Evolutionary conservation across 2,329 filamentous ascomycete species (phyloP).

Genomic region (Penicillium sp.): DNA sequence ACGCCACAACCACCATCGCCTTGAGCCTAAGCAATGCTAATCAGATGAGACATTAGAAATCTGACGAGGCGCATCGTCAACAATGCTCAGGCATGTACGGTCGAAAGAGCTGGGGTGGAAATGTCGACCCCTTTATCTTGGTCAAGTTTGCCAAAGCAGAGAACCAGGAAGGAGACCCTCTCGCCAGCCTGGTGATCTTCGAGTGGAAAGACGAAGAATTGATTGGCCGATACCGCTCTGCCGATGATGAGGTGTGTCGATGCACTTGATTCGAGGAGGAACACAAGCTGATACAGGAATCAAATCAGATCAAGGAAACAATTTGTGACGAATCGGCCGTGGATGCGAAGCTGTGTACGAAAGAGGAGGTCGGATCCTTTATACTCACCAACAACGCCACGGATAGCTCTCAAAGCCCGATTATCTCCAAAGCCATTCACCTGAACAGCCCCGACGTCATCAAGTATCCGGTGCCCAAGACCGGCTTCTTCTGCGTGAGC

Average conservation of each 20-base stretch:
- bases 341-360: constrained; percentile 63
- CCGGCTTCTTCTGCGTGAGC: constrained; percentile 92
- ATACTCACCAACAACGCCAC: constrained; percentile 72
- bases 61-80: constrained; percentile 70
- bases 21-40: not conserved
- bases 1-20: constrained; percentile 8
- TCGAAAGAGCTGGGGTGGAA: constrained; percentile 78
- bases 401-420: constrained; percentile 61
- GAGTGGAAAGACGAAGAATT: constrained; percentile 83
- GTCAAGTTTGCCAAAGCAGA: constrained; percentile 66
- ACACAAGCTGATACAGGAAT: constrained; percentile 26
- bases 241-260: constrained; percentile 49
- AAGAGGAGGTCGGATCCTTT: constrained; percentile 75
- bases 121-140: constrained; percentile 80
- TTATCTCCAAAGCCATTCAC: constrained; percentile 75
- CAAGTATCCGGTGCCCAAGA: constrained; percentile 80
- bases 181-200: constrained; percentile 82
- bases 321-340: constrained; percentile 74
- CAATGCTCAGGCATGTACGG: constrained; percentile 94
- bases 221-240: constrained; percentile 62
- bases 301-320: constrained; percentile 49
- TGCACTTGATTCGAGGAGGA: not conserved
- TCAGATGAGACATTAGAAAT: constrained; percentile 50
- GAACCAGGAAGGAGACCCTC: constrained; percentile 60
- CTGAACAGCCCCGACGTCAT: constrained; percentile 66